Evolutionary conservation across 345 rosid genomes (phyloP).

Genomic region (Durio zibethinus): DNA sequence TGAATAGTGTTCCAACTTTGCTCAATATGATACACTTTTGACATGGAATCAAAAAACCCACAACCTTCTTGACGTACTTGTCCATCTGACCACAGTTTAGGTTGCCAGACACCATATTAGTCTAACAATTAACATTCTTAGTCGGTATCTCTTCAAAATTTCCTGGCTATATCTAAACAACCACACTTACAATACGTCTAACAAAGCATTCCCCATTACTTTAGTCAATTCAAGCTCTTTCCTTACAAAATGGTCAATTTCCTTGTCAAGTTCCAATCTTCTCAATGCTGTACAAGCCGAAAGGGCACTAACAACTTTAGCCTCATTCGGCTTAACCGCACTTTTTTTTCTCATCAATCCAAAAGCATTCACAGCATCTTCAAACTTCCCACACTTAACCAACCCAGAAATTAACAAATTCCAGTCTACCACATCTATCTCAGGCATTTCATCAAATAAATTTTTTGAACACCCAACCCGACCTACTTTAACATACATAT

Average conservation of each 20-base stretch:
- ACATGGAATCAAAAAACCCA: conserved; percentile 50
- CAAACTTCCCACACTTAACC: conserved; percentile 46
- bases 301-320: conserved; percentile 62
- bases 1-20: conserved; percentile 65
- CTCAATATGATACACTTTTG: conserved; percentile 32
- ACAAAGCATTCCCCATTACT: conserved; percentile 56
- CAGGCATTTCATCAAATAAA: conserved; percentile 70
- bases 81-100: conserved; percentile 44
- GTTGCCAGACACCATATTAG: conserved; percentile 64
- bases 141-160: conserved; percentile 42
- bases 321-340: conserved; percentile 47
- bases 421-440: conserved; percentile 65
- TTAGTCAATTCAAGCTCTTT: conserved; percentile 38
- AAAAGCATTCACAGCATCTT: conserved; percentile 47
- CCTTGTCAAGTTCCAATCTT: conserved; percentile 49
- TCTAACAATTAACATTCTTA: conserved; percentile 72
- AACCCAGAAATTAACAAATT: conserved; percentile 63
- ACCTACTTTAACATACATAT: conserved; percentile 55
- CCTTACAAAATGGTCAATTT: conserved; percentile 42
- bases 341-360: conserved; percentile 44
- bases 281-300: conserved; percentile 61
- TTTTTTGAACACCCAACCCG: conserved; percentile 26
- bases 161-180: conserved; percentile 43
- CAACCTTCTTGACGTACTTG: conserved; percentile 60
- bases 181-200: conserved; percentile 78